Percentiles rank a stretch among this genome's conserved stretches.
These are phyloP conservation scores for Guyanaporus albipodus DNA, from an alignment of 768 basidiomycete species.

Conservation along the genomic window DNA sequence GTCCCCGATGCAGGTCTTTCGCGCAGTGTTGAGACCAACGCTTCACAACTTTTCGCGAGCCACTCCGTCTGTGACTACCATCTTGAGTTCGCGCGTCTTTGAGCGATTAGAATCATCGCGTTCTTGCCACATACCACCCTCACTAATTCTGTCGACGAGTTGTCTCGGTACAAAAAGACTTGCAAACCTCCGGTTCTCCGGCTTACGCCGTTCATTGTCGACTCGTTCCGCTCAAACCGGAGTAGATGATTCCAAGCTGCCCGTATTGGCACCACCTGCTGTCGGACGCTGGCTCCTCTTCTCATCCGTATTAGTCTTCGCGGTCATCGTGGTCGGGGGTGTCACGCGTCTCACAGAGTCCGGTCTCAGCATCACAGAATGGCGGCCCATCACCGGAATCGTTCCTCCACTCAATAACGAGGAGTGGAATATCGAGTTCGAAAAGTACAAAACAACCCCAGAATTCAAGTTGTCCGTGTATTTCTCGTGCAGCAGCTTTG, in stretches of 20 bases:
- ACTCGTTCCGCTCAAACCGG: slow-evolving; percentile 23
- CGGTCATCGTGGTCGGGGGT: slow-evolving; percentile 92
- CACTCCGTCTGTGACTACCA: not conserved
- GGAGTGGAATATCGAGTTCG: slow-evolving; percentile 86
- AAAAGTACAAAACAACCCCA: slow-evolving; percentile 91
- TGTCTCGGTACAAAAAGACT: not conserved
- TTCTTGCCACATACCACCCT: slow-evolving; percentile 2
- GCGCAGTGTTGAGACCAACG: slow-evolving; percentile 16
- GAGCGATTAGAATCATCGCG: not conserved
- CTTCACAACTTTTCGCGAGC: slow-evolving; percentile 6
- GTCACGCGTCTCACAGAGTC: slow-evolving; percentile 97
- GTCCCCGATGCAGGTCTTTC: slow-evolving; percentile 26
- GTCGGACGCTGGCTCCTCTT: slow-evolving; percentile 84
- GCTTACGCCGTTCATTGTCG: slow-evolving; percentile 41
- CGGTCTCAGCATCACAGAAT: slow-evolving; percentile 97
- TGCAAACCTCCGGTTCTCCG: slow-evolving; percentile 17
- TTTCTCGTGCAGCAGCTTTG: not conserved
- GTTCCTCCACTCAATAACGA: slow-evolving; percentile 72
- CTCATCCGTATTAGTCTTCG: slow-evolving; percentile 83
- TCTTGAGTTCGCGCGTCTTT: slow-evolving; percentile 9
- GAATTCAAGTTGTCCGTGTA: slow-evolving; percentile 87
- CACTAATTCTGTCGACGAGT: slow-evolving; percentile 4
- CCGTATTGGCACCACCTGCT: slow-evolving; percentile 58
- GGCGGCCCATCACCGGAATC: slow-evolving; percentile 88
- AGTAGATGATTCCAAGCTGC: slow-evolving; percentile 34